Conservation (phyloP, 176 grass and related monocot genomes). For the Cenchrus americanus region DNA sequence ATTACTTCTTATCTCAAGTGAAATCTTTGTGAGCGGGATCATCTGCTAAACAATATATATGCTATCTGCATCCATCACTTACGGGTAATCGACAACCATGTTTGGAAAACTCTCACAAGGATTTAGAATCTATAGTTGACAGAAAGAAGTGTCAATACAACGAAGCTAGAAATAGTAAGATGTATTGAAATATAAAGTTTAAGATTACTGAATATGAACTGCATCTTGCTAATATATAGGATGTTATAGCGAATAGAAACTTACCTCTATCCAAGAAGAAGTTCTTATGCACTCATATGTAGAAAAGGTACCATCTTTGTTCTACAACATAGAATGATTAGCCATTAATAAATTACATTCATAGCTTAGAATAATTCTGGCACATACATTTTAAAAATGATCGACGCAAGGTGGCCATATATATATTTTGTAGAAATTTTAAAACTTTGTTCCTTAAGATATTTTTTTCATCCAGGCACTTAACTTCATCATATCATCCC, state of each 20-base stretch:
- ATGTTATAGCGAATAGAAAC: not conserved
- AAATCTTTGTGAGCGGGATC: not conserved
- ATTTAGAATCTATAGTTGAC: slow-evolving; percentile 28
- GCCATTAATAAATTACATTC: not conserved
- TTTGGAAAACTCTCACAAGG: slow-evolving; percentile 47
- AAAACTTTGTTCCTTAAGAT: no score
- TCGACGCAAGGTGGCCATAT: no score
- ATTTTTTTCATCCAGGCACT: no score
- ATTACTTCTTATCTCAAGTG: not conserved
- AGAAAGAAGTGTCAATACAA: not conserved
- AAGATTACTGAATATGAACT: no score
- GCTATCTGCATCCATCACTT: slow-evolving; percentile 26
- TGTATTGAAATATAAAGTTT: not conserved
- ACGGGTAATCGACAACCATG: slow-evolving; percentile 35
- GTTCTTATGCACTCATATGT: slow-evolving; percentile 59
- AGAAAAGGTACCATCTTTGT: slow-evolving; percentile 58
- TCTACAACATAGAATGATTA: slow-evolving; percentile 32
- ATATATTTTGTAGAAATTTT: no score
- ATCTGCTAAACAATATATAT: not conserved
- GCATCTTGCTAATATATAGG: no score
- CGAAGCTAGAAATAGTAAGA: not conserved
- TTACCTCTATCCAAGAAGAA: slow-evolving; percentile 58
- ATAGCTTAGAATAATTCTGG: not conserved
- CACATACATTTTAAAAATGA: no score
- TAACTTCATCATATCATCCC: not conserved